Evolutionary conservation across 2,329 filamentous ascomycete species (phyloP), one percentile per base, ranked within the genome.

Genomic region (Aspergillus sp.): DNA sequence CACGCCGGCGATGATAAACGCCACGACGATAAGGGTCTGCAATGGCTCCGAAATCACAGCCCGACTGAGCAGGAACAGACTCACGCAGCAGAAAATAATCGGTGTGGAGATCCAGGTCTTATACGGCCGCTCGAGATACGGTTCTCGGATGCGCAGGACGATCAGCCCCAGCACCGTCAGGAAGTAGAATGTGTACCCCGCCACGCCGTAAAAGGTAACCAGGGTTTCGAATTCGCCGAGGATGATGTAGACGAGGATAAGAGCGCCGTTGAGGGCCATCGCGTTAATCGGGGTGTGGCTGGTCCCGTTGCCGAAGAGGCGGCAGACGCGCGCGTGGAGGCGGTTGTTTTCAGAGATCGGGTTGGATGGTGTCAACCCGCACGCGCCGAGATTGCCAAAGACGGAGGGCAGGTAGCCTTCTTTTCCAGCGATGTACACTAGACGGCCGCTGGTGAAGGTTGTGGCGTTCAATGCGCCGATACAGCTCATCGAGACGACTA

Each of bases 81-180:
- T 94, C 35, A 98, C 93, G 62, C 93, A 98, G 77, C 93, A 98
- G 66, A 98, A 98, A 47, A 96, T 91, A 54, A 98, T 91, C 7
- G 93, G 93, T 2, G 93, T 98, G 1, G 85, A 85, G 61, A 98
- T 95, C 93, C 91, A 98, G 3, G 90, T 95, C 65, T 82, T 84
- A 69, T 98, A 98, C 0, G 93, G 91, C 28, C 93, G 74, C 65
- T 96, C 89, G 41, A 98, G 77, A 52, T 83, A 76, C 3, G 93
- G 93, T 66, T 98, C 93, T 52, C 79, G 80, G 29, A 97, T 88
- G 29, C 93, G 79, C 51, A 98, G 75, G 44, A 98, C 80, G 52
- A 98, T 96, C 42, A 98, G 76, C 0, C 93, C 93, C 0, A 98
- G 79, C 0, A 98, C 93, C 0, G 91, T 94, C 47, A 94, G 73